A percentile compares a stretch with the other conserved stretches of the same genome.
phyloP scores from a whole-genome alignment of 73 alveolate genomes.

The Symbiodinium pilosum region DNA sequence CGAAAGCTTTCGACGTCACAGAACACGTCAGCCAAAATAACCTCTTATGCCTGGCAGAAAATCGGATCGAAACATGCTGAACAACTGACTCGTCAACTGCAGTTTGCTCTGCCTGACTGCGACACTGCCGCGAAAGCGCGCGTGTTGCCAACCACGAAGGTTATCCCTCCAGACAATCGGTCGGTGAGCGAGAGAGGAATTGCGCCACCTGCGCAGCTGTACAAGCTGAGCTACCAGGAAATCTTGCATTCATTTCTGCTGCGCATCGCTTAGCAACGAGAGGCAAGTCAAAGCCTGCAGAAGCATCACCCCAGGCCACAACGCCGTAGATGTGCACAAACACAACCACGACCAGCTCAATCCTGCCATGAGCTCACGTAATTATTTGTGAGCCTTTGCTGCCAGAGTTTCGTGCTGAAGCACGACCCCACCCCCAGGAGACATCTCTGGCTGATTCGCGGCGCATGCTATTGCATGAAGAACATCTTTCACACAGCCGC shows the following conservation, averaged over 20 bases:
- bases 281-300: conserved; percentile 40
- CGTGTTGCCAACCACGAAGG: conserved; percentile 92
- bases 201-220: conserved; percentile 48
- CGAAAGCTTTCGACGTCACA: too few relatives aligned
- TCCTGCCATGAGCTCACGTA: not conserved
- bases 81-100: too few relatives aligned
- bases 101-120: conserved; percentile 75
- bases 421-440: too few relatives aligned
- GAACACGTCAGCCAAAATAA: too few relatives aligned
- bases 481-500: not conserved
- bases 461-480: not conserved
- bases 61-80: too few relatives aligned
- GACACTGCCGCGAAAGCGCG: conserved; percentile 90
- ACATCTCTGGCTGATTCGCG: too few relatives aligned
- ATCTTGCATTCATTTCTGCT: too few relatives aligned
- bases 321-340: conserved; percentile 83
- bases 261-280: too few relatives aligned
- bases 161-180: conserved; percentile 59
- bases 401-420: too few relatives aligned
- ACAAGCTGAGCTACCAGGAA: too few relatives aligned
- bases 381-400: not conserved
- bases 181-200: conserved; percentile 50
- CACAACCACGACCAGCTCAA: conserved; percentile 62
- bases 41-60: too few relatives aligned
- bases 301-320: conserved; percentile 90